A percentile compares a stretch with the other conserved stretches of the same genome.
phyloP scores from a whole-genome alignment of 345 rosid species.

The Cardamine chenopodiifolia region DNA sequence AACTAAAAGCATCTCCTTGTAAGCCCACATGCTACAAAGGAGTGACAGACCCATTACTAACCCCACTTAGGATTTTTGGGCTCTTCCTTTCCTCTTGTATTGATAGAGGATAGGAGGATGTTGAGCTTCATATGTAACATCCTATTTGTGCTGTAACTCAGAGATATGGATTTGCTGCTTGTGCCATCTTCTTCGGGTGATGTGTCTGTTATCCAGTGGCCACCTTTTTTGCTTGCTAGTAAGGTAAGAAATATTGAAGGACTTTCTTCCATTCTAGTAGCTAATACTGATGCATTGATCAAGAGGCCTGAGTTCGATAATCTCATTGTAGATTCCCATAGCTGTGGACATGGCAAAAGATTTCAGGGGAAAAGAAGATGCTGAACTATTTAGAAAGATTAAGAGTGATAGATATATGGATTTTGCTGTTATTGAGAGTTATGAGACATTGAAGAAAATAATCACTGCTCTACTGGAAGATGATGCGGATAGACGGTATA shows the following conservation, averaged over 20 bases:
- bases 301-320: constrained; percentile 1
- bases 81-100: too few relatives aligned
- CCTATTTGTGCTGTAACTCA: constrained; percentile 43
- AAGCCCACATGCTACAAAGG: too few relatives aligned
- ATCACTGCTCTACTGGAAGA: constrained; percentile 62
- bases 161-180: constrained; percentile 88
- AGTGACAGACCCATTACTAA: too few relatives aligned
- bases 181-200: constrained; percentile 76
- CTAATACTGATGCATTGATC: constrained; percentile 7
- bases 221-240: constrained; percentile 94
- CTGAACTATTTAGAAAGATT: constrained; percentile 76
- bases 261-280: constrained; percentile 24
- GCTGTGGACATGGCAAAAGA: constrained; percentile 99
- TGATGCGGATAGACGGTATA: constrained; percentile 66
- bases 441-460: constrained; percentile 67
- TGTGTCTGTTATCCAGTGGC: constrained; percentile 87
- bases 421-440: constrained; percentile 79
- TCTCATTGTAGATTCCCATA: constrained; percentile 77
- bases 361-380: constrained; percentile 70
- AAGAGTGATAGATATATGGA: constrained; percentile 63
- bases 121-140: too few relatives aligned
- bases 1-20: too few relatives aligned
- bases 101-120: too few relatives aligned
- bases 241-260: constrained; percentile 60
- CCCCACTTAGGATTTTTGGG: too few relatives aligned